Percentiles rank a stretch among this genome's conserved stretches.
These are phyloP conservation scores for Vigna unguiculata DNA, from an alignment of 306 rosid species.

Conservation along the genomic window DNA sequence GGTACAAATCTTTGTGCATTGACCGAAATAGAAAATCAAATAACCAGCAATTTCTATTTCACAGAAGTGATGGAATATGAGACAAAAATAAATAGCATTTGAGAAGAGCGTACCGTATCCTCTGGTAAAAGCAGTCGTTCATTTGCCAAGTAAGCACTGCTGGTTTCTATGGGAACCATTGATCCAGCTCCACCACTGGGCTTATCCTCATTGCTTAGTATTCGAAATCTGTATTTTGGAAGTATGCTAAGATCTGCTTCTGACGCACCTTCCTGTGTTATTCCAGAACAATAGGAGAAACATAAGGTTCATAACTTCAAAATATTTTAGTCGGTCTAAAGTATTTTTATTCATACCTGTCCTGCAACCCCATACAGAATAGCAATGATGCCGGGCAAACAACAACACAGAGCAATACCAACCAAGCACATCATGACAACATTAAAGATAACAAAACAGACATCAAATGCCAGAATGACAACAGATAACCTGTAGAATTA, in stretches of 20 bases:
- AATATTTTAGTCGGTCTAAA: constrained; percentile 34
- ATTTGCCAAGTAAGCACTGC: constrained; percentile 67
- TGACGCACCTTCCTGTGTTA: constrained; percentile 86
- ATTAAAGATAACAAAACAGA: constrained; percentile 94
- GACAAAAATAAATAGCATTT: constrained; percentile 26
- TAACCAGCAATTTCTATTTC: constrained; percentile 31
- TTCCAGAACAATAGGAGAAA: constrained; percentile 39
- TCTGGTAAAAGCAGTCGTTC: constrained; percentile 75
- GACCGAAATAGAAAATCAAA: constrained; percentile 25
- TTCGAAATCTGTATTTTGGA: constrained; percentile 72
- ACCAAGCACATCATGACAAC: constrained; percentile 97
- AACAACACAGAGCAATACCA: constrained; percentile 97
- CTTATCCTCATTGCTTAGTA: constrained; percentile 58
- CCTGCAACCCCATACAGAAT: constrained; percentile 95
- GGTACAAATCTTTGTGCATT: constrained; percentile 24
- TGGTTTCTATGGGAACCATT: constrained; percentile 81
- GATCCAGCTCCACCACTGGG: constrained; percentile 77
- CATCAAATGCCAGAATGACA: constrained; percentile 94
- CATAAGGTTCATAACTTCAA: constrained; percentile 32
- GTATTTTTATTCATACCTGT: constrained; percentile 66
- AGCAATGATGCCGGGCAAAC: constrained; percentile 98
- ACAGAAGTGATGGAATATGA: constrained; percentile 30
- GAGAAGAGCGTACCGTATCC: constrained; percentile 79
- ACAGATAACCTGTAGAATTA: constrained; percentile 87
- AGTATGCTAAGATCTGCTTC: constrained; percentile 90